Conservation (phyloP, 192 early-diverging fungal species). For the Gaertneriomyces sp. region DNA sequence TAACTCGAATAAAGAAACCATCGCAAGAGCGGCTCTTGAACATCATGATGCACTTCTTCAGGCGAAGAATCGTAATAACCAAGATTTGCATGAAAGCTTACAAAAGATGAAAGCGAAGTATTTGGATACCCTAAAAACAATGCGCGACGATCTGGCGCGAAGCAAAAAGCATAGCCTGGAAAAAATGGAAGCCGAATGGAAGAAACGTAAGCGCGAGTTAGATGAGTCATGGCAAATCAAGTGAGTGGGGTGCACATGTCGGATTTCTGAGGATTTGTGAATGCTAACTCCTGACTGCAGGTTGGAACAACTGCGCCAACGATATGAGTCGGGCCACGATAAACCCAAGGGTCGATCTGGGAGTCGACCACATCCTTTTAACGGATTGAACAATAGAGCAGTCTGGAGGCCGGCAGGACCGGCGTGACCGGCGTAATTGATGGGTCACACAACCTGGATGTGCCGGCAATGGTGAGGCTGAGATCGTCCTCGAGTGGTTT, state of each 20-base stretch:
- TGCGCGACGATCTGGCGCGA: slow-evolving; percentile 40
- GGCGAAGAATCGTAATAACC: background rate
- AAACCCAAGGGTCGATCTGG: too few species aligned
- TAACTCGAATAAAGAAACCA: background rate
- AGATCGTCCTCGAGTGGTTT: too few species aligned
- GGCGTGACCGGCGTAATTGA: background rate
- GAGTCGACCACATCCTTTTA: too few species aligned
- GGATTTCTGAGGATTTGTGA: too few species aligned
- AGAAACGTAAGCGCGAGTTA: slow-evolving; percentile 22
- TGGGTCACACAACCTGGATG: too few species aligned
- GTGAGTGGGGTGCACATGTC: slow-evolving; percentile 1
- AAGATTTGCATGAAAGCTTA: slow-evolving; percentile 15
- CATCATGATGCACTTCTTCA: slow-evolving; percentile 20
- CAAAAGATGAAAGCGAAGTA: slow-evolving; percentile 35
- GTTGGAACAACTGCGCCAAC: too few species aligned
- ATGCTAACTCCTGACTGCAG: too few species aligned
- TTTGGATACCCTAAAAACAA: slow-evolving; percentile 32
- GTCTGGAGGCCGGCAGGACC: slow-evolving; percentile 6
- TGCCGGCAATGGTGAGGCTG: too few species aligned
- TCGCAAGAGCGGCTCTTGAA: slow-evolving; percentile 6
- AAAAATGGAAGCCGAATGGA: slow-evolving; percentile 38
- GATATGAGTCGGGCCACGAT: too few species aligned
- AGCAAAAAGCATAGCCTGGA: slow-evolving; percentile 30
- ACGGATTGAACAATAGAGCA: background rate
- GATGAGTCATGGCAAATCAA: slow-evolving; percentile 31